These are phyloP conservation scores for Exophiala sp. DNA, from an alignment of 2,329 filamentous ascomycete species.

Conservation along the genomic window DNA sequence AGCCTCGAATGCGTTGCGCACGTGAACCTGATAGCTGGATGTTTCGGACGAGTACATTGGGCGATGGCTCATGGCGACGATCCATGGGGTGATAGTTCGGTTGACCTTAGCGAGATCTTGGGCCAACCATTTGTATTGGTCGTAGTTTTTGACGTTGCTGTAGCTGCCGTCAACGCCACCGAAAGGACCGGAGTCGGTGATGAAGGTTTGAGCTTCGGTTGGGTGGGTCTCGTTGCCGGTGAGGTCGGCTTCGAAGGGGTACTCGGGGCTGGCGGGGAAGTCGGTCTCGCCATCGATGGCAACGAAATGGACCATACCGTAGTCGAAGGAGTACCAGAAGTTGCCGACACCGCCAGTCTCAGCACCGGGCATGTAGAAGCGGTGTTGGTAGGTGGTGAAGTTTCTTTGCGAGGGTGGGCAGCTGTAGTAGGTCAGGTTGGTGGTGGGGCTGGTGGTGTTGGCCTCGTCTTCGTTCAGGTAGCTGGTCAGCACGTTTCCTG, in stretches of 20 bases:
- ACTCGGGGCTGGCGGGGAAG: conserved; percentile 48
- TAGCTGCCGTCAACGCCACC: conserved; percentile 41
- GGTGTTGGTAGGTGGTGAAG: conserved; percentile 51
- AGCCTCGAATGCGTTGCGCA: conserved; percentile 47
- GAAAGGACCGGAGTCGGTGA: conserved; percentile 51
- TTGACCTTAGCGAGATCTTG: conserved; percentile 46
- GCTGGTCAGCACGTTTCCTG: conserved; percentile 44
- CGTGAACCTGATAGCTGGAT: conserved; percentile 43
- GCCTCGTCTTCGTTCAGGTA: conserved; percentile 45
- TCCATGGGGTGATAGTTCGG: conserved; percentile 49
- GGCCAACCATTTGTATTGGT: conserved; percentile 48
- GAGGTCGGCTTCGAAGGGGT: conserved; percentile 44
- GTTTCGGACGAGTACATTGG: conserved; percentile 48
- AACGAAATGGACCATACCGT: conserved; percentile 53
- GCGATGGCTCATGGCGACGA: conserved; percentile 49
- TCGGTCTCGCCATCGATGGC: conserved; percentile 50
- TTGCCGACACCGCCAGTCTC: conserved; percentile 50
- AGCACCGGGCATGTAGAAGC: conserved; percentile 51
- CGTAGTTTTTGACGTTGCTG: conserved; percentile 43
- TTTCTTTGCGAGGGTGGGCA: conserved; percentile 52
- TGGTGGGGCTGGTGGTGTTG: conserved; percentile 41
- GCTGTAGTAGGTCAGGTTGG: conserved; percentile 49
- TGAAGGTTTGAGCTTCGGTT: conserved; percentile 41
- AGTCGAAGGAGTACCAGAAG: conserved; percentile 56
- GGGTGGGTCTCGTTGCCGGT: conserved; percentile 42